Evolutionary conservation across 2,329 filamentous ascomycete species (phyloP), one percentile per base, ranked within the genome.

Genomic region (Apiospora sp.): DNA sequence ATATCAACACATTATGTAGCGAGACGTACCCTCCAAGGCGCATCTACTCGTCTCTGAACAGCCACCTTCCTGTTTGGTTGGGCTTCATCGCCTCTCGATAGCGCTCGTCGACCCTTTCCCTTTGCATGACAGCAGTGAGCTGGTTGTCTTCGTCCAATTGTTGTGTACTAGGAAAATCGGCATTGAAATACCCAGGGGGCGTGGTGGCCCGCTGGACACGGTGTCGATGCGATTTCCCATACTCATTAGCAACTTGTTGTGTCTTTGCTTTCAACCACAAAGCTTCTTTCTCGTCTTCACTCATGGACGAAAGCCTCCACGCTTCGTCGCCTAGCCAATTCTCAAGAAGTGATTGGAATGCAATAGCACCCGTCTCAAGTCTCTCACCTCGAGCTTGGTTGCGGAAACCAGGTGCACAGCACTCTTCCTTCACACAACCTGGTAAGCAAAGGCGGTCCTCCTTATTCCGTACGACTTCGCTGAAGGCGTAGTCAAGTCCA

Each of bases 81-180:
- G 89, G 88, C 44, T 92, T 89, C 89, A 94, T 93, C 1, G 96
- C 95, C 80, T 98, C 95, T 69, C 91, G 87, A 82, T 94, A 93
- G 78, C 95, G 89, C 78, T 94, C 91, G 75, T 91, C 88, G 1
- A 98, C 87, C 72, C 90, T 87, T 69, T 90, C 85, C 75, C 87
- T 88, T 79, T 93, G 92, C 73, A 89, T 84, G 76, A 86, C 87
- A n/a, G 86, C 86, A 0, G 92, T 93, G 79, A 91, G 90, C 73
- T 88, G 87, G 72, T 89, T 89, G 77, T 96, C 90, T 70, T 86
- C 84, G 76, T 89, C 85, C 41, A 92, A 83, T 82, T 98, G 94
- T 80, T 98, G 96, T 1, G 96, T 98, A 37, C 86, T 91, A 1
- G 96, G 95, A 80, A 99, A 97, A 76, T 97, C 96, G 1, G 92